Base-by-base conservation (phyloP, 164 flowering plant genomes). In the Protea cynaroides region DNA sequence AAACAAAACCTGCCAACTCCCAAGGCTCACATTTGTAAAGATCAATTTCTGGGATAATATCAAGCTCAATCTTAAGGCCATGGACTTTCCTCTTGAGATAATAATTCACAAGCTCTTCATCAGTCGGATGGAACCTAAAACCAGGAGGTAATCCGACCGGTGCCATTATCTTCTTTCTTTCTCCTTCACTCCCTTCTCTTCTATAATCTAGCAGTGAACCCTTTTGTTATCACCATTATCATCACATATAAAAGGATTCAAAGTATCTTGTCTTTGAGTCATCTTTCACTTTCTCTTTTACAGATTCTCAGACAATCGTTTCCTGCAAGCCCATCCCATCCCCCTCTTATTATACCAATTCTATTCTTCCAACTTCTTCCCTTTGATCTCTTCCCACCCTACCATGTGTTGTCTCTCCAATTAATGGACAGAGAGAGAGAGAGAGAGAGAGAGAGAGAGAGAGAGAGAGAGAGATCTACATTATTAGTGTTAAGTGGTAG, bases 1-100 rank as follows among this genome's bases (percentile, higher is more conserved):
- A 24, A 59, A 0, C 8, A 40, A 1, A 24, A 85, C 88, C 97
- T 81, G 97, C 82, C 54, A 90, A 68, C 47, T 90, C 97, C 97
- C 97, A 90, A 6, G 97, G 97, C 74, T 90, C 97, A 65, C 97
- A 88, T 80, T 90, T 90, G 85, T 90, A 90, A 58, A 90, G 92
- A 85, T 90, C 97, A 58, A 90, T 87, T 70, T 90, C 97, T 0
- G 97, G 94, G 62, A 90, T 90, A 19, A 90, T 90, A 69, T 90
- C 96, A 8, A 90, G 89, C 60, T 90, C 97, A 49, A 90, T 88
- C 63, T 83, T 82, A 58, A 76, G 84, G 58, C 97, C 97, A 59
- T 78, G 83, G 29, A 90, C 83, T 71, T 90, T 90, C 67, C 90
- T 78, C 80, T 88, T 90, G 49, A 90, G 92, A 76, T 90, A 90